These are phyloP conservation scores for Hawksworthiomyces lignivorus DNA, from an alignment of 2,329 filamentous ascomycete genomes.

Conservation along the genomic window DNA sequence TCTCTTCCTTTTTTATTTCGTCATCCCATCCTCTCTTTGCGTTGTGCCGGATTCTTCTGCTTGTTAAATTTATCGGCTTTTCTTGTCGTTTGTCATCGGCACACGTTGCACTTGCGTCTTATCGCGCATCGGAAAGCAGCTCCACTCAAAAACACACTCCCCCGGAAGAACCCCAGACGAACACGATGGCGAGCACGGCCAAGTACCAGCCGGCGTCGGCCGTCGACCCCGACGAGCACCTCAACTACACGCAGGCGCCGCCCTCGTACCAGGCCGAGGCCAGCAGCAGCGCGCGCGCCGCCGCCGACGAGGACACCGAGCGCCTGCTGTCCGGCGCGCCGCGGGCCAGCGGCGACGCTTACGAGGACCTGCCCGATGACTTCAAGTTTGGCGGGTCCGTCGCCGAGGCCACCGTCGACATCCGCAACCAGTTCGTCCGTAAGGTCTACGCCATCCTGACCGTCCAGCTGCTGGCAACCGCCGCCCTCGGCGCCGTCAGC, in stretches of 20 bases:
- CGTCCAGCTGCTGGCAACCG: slow-evolving; percentile 83
- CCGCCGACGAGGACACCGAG: slow-evolving; percentile 43
- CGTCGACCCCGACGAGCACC: slow-evolving; percentile 71
- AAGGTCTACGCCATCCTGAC: slow-evolving; percentile 98
- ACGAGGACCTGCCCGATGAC: slow-evolving; percentile 75
- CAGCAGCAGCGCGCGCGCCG: slow-evolving; percentile 45
- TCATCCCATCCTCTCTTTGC: not conserved
- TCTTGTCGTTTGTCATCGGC: too few relatives aligned
- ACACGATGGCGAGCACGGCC: slow-evolving; percentile 43
- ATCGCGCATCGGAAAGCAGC: too few relatives aligned
- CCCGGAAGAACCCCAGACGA: not conserved
- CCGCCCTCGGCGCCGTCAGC: slow-evolving; percentile 69
- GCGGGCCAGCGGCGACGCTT: slow-evolving; percentile 68
- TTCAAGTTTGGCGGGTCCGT: slow-evolving; percentile 98
- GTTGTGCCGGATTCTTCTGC: too few relatives aligned
- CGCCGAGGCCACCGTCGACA: slow-evolving; percentile 87
- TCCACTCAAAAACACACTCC: not conserved
- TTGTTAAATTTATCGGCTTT: too few relatives aligned
- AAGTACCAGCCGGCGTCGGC: slow-evolving; percentile 80
- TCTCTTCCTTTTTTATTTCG: not conserved
- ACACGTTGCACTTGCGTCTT: too few relatives aligned
- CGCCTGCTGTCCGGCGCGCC: slow-evolving; percentile 59
- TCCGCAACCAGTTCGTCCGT: slow-evolving; percentile 92
- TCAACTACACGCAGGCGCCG: slow-evolving; percentile 64
- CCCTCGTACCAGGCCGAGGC: slow-evolving; percentile 61